These are phyloP conservation scores for Lentinus tigrinus DNA, from an alignment of 768 basidiomycete species.

Conservation along the genomic window DNA sequence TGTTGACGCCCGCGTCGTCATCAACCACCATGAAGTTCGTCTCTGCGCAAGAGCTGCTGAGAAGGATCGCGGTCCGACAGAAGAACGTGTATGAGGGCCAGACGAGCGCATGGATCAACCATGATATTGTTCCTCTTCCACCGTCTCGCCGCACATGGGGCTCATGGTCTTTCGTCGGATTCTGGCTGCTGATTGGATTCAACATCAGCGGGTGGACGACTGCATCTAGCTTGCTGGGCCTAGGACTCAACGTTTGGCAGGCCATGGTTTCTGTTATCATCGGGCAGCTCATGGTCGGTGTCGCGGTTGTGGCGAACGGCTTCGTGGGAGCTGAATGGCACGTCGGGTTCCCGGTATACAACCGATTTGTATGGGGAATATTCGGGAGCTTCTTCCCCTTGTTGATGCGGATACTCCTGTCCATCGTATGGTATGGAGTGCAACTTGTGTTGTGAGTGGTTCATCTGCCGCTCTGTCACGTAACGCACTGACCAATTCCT, in stretches of 20 bases:
- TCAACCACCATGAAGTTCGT: background rate
- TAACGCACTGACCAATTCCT: background rate
- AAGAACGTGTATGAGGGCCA: slow-evolving; percentile 3
- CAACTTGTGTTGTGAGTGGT: slow-evolving; percentile 17
- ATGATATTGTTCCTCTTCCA: slow-evolving; percentile 22
- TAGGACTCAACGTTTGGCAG: slow-evolving; percentile 21
- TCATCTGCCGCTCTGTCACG: background rate
- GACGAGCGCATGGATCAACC: slow-evolving; percentile 20
- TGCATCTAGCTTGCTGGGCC: slow-evolving; percentile 17
- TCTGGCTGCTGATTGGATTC: slow-evolving; percentile 21
- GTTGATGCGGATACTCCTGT: slow-evolving; percentile 19
- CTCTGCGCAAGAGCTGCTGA: background rate
- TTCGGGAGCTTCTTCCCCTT: slow-evolving; percentile 22
- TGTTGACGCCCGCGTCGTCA: too few species aligned
- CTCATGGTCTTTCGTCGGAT: slow-evolving; percentile 18
- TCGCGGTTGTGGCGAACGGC: slow-evolving; percentile 15
- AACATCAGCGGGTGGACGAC: slow-evolving; percentile 20
- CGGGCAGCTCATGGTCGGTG: slow-evolving; percentile 14
- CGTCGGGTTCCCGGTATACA: slow-evolving; percentile 19
- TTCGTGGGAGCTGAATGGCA: slow-evolving; percentile 22
- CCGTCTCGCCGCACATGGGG: slow-evolving; percentile 24
- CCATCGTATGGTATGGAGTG: slow-evolving; percentile 22
- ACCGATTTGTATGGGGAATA: slow-evolving; percentile 19
- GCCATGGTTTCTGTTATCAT: slow-evolving; percentile 18
- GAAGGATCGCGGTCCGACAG: slow-evolving; percentile 14